Conservation (phyloP, 164 flowering plant species). For the Brasenia schreberi region DNA sequence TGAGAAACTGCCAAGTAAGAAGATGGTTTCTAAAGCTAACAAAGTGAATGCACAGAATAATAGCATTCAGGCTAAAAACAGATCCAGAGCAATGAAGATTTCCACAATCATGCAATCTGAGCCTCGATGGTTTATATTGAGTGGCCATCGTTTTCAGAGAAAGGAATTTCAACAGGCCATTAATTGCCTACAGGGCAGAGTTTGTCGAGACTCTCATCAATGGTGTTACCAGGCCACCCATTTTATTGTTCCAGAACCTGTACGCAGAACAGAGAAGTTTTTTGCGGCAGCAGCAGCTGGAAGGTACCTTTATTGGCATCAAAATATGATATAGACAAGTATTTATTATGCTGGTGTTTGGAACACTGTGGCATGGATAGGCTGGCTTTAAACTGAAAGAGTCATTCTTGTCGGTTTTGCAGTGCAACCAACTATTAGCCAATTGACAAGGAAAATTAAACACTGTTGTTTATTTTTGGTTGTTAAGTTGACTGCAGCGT, state of each 20-base stretch:
- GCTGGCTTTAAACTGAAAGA: no score
- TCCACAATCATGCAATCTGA: slow-evolving; percentile 13
- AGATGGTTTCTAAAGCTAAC: slow-evolving; percentile 14
- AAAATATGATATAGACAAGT: no score
- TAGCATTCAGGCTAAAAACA: slow-evolving; percentile 4
- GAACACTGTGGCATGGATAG: no score
- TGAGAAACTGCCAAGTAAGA: slow-evolving; percentile 10
- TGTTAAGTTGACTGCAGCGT: no score
- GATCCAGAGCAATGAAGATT: background rate
- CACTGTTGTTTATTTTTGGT: no score
- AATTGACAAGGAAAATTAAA: no score
- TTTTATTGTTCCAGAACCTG: slow-evolving; percentile 66
- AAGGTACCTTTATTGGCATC: slow-evolving; percentile 30
- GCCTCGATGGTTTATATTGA: slow-evolving; percentile 54
- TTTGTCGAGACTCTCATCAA: slow-evolving; percentile 80
- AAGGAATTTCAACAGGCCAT: slow-evolving; percentile 74
- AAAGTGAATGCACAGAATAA: slow-evolving; percentile 7
- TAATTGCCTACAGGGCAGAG: slow-evolving; percentile 54
- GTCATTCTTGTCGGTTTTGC: no score
- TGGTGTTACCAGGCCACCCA: slow-evolving; percentile 99
- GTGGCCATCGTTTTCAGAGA: slow-evolving; percentile 76
- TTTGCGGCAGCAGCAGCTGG: slow-evolving; percentile 99
- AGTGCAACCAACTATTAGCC: no score
- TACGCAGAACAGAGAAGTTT: slow-evolving; percentile 85
- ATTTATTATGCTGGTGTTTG: no score